Evolutionary conservation across 2,329 filamentous ascomycete genomes (phyloP), one percentile per base, ranked within the genome.

Genomic region (Botrytis hyacinthi): DNA sequence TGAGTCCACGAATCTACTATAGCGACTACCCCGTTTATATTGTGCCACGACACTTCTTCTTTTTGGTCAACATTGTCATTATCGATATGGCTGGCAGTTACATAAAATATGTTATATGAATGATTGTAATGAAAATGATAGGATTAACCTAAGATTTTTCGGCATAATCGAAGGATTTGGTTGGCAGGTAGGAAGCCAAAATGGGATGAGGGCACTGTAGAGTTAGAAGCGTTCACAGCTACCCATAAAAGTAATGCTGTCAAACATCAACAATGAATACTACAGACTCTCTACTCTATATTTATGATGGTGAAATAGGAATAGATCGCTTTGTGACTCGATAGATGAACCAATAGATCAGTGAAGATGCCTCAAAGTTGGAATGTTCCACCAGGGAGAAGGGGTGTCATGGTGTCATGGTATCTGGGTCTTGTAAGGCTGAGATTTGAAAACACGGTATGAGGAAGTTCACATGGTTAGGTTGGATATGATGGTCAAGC

Each of bases 1-100:
- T 79, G 80, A 80, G 78, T 77, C 77, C 76, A 81, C 80, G 80
- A 81, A 81, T 81, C 79, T 81, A 79, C 79, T 81, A 80, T 78
- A 80, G 80, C 80, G 80, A 81, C 79, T 81, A 81, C 80, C 80
- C 80, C 76, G 73, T 79, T 80, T 75, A 74, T 79, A 73, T 74
- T 78, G 73, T 77, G 61, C 72, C 71, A 73, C 71, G 68, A 71
- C 73, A 74, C 71, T 77, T 77, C 73, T 75, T 68, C 48, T 72
- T 74, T 67, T 61, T 74, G 46, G 65, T 73, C 72, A 71, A 73
- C 62, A 32, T 73, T 74, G 73, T 75, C 67, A 66, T 74, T 75
- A 68, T 69, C 44, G 68, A 57, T 62, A 59, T 70, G 65, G 75
- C 75, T 63, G 62, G 51, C 74, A 73, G 70, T 75, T 75, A 73